These are phyloP conservation scores for Blastobotrys mokoenaii DNA, from an alignment of 805 yeast species.

Conservation along the genomic window DNA sequence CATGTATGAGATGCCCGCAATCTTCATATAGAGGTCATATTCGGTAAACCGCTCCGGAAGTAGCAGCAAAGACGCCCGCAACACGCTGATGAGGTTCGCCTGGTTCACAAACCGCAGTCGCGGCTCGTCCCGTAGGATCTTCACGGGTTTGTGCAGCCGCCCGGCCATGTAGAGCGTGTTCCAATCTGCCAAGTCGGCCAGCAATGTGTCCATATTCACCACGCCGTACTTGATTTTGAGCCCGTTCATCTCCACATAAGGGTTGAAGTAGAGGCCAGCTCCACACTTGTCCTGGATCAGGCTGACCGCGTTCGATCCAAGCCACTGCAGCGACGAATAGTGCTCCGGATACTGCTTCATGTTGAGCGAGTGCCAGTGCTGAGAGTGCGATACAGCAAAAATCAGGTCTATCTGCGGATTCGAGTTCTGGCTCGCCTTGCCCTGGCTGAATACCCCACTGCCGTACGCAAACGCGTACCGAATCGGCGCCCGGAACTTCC, in stretches of 20 bases:
- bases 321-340: constrained; percentile 57
- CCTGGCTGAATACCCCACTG: constrained; percentile 83
- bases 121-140: constrained; percentile 57
- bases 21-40: constrained; percentile 60
- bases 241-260: constrained; percentile 62
- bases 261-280: constrained; percentile 92
- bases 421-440: constrained; percentile 31
- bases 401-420: constrained; percentile 77
- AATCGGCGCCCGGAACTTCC: constrained; percentile 62
- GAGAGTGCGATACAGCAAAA: constrained; percentile 67
- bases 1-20: constrained; percentile 72
- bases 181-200: constrained; percentile 78
- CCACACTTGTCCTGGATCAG: constrained; percentile 54
- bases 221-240: constrained; percentile 77
- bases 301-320: constrained; percentile 54
- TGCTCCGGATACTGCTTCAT: constrained; percentile 60
- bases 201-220: constrained; percentile 51
- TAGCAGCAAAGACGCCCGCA: constrained; percentile 56
- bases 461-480: constrained; percentile 89
- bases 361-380: constrained; percentile 70
- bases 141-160: constrained; percentile 88
- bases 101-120: constrained; percentile 61
- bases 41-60: constrained; percentile 46
- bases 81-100: constrained; percentile 68
- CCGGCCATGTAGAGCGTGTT: constrained; percentile 82